Evolutionary conservation across 192 early-diverging fungal species (phyloP).

Genomic region (Backusella parvicylindrica): DNA sequence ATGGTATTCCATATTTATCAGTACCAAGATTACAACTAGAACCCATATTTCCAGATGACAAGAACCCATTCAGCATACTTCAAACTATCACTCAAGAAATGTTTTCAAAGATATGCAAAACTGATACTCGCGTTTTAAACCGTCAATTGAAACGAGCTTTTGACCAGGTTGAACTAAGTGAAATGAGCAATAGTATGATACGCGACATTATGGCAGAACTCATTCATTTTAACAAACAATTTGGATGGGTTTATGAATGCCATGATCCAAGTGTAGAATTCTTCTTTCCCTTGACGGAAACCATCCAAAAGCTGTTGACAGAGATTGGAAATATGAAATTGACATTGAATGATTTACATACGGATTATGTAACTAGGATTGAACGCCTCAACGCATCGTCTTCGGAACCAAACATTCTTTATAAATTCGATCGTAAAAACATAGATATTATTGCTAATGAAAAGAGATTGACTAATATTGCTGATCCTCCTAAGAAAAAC

Average conservation of each 20-base stretch:
- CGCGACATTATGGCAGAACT: constrained; percentile 50
- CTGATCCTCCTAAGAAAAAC: background rate
- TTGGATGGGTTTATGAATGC: constrained; percentile 43
- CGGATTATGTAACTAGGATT: constrained; percentile 55
- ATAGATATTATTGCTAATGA: background rate
- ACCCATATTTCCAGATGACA: background rate
- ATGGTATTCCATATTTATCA: background rate
- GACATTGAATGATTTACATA: constrained; percentile 57
- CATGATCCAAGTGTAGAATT: constrained; percentile 12
- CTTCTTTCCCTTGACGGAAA: constrained; percentile 45
- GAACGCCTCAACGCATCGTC: constrained; percentile 37
- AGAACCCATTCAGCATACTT: constrained; percentile 1
- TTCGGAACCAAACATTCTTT: background rate
- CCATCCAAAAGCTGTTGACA: constrained; percentile 42
- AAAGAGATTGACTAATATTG: background rate
- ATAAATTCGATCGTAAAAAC: background rate
- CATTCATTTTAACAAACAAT: constrained; percentile 38
- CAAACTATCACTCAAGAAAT: background rate
- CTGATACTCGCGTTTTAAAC: constrained; percentile 53
- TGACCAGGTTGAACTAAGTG: constrained; percentile 53
- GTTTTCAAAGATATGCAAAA: constrained; percentile 30
- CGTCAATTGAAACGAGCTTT: constrained; percentile 47
- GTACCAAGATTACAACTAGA: background rate
- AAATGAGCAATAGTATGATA: constrained; percentile 54
- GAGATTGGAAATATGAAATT: constrained; percentile 52